Base-by-base conservation (phyloP, 2,329 filamentous ascomycete species). In the Fusarium longipes region DNA sequence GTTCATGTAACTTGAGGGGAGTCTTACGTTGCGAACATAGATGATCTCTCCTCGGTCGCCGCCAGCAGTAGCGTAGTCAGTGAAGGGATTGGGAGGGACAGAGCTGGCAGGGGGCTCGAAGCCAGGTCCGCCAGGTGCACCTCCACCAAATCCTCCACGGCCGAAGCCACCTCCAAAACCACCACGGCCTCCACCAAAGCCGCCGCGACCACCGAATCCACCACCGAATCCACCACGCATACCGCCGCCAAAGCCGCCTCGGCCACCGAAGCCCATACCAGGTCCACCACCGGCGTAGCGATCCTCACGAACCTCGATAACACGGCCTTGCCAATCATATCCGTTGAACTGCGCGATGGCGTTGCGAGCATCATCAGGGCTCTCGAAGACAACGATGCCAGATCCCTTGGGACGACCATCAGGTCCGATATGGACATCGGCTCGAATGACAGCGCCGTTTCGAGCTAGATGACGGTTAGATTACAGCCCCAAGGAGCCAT, bases 331-430 rank as follows among this genome's bases (percentile, higher is more conserved):
- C 96, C 96, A 99, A 68, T 99, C 96, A 77, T 97, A 98, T 60
- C 96, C 96, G 77, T 98, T 97, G 85, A 98, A 99, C 72, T 97
- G 94, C 76, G 93, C 90, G 70, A 99, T 99, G 22, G 96, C 96
- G 76, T 93, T 97, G 70, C 93, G 93, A 39, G 96, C 95, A 80
- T 99, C 96, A 60, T 98, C 94, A 2, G 93, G 89, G 58, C 90
- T 95, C 78, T 99, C 96, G 77, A 97, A 99, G 39, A 96, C 93
- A 64, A 99, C 96, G 59, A 98, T 97, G 70, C 96, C 96, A 49
- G 96, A 97, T 54, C 96, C 96, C 83, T 98, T 99, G 47, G 96
- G 93, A 68, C 94, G 90, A 67, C 96, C 95, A 75, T 97, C 95
- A 14, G 92, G 93, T 54, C 94, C 93, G 63, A 93, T 84, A 79